A percentile compares a stretch with the other conserved stretches of the same genome.
These are phyloP conservation scores for Aspergillus nomiae DNA, from an alignment of 2,329 filamentous ascomycete species.

Conservation along the genomic window DNA sequence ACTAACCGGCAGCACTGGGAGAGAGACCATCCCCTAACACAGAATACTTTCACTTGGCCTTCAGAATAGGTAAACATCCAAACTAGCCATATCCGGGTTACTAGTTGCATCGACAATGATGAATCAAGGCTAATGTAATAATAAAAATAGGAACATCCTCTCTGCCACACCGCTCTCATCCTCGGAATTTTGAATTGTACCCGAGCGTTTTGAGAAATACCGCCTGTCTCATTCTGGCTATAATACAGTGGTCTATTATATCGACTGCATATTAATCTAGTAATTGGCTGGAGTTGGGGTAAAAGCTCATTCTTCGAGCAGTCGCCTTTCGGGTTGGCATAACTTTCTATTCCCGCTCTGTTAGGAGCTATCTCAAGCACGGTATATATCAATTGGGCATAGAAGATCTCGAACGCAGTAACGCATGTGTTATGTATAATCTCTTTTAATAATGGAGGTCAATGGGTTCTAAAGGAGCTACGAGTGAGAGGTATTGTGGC, in stretches of 20 bases:
- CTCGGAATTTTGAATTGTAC: background rate
- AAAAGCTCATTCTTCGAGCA: too few relatives aligned
- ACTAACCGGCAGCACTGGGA: background rate
- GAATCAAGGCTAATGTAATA: background rate
- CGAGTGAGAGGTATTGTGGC: background rate
- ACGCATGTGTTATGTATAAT: background rate
- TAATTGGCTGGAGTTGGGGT: too few relatives aligned
- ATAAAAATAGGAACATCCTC: background rate
- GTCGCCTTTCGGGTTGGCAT: background rate
- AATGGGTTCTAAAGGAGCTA: background rate
- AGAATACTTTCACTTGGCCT: background rate
- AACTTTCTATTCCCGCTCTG: too few relatives aligned
- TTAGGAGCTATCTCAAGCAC: background rate
- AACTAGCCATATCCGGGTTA: background rate
- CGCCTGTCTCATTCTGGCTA: background rate
- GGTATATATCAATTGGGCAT: background rate
- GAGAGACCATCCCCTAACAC: background rate
- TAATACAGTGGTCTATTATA: background rate
- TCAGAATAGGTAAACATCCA: background rate
- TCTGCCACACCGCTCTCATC: background rate
- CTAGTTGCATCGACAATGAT: background rate
- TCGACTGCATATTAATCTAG: background rate
- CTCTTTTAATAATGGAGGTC: rapidly evolving
- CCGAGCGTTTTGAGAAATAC: background rate
- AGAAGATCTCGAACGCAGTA: background rate